Base-by-base conservation (phyloP, 139 green algal species). In the Coelastrella sp. region DNA sequence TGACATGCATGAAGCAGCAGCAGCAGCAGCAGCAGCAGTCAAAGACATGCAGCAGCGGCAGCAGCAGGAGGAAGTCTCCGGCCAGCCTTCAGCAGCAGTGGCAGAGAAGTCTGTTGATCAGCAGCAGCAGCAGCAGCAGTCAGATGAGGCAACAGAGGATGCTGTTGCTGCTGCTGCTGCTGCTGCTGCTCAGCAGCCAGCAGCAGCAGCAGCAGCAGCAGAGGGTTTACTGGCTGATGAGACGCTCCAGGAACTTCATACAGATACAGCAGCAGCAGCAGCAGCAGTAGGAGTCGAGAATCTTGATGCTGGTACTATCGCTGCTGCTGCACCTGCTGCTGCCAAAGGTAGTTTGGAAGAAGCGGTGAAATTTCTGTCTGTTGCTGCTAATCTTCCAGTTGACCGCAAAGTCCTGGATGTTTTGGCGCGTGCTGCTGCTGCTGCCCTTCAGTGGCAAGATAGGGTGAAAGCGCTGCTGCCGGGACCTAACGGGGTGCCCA, bases 1-100 rank as follows among this genome's bases (percentile, higher is more conserved):
- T 27, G 37, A 84, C 23, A n/a, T 74, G 37, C 57, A 74, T 17
- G 17, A 62, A 4, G 60, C 35, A 59, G 59, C 35, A 75, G 53
- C 43, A 23, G 9, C 8, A 4, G 5, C 30, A 25, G 21, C n/a
- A 13, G 53, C 43, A 23, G 9, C 8, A 4, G 5, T 17, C 11
- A 13, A 19, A 13, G 50, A 38, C 48, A n/a, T 32, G 37, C 43
- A 30, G 76, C 53, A 32, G 76, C 51, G 50, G 51, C 53, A 73
- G 53, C 75, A 59, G 53, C 38, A 57, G 57, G n/a, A n/a, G n/a
- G n/a, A n/a, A n/a, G n/a, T n/a, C n/a, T n/a, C n/a, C n/a, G n/a
- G n/a, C n/a, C n/a, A n/a, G n/a, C n/a, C n/a, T n/a, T n/a, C 51
- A 83, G 76, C 59, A 75, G 77, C 59, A 84, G 60, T 34, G 72